Evolutionary conservation across 345 rosid species (phyloP).

Genomic region (Triadica sebifera): DNA sequence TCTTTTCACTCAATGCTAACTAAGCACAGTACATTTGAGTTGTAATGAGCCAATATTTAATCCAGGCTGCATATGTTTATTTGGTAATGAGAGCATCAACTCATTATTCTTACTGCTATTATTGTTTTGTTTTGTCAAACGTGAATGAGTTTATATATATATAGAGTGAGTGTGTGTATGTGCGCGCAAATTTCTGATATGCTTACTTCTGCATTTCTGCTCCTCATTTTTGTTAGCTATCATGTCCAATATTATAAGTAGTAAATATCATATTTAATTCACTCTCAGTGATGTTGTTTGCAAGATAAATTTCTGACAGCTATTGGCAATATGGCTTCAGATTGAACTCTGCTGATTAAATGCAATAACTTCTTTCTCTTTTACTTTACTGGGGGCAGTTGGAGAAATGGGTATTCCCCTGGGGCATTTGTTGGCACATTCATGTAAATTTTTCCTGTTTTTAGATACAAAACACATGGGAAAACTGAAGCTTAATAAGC

Average conservation of each 20-base stretch:
- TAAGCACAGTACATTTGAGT: not conserved
- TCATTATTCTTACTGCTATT: not conserved
- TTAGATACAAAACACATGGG: not conserved
- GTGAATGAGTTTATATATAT: not conserved
- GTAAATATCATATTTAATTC: not conserved
- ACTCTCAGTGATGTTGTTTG: not conserved
- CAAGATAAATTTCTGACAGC: not conserved
- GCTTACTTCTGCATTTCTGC: not conserved
- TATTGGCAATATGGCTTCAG: not conserved
- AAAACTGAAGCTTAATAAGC: slow-evolving; percentile 7
- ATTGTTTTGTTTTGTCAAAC: not conserved
- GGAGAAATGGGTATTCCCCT: not conserved
- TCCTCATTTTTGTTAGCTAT: not conserved
- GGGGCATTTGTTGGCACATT: not conserved
- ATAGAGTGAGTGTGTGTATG: too few species aligned
- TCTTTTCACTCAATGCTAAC: slow-evolving; percentile 3
- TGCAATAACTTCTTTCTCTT: not conserved
- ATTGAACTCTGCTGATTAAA: not conserved
- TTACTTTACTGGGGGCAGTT: not conserved
- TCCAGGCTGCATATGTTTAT: not conserved
- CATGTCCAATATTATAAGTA: not conserved
- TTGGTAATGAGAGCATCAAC: not conserved
- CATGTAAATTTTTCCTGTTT: not conserved
- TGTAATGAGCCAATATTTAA: not conserved
- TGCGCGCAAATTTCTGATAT: too few species aligned